These are phyloP conservation scores for Erysimum pusillum DNA, from an alignment of 441 rosid species.

Conservation along the genomic window DNA sequence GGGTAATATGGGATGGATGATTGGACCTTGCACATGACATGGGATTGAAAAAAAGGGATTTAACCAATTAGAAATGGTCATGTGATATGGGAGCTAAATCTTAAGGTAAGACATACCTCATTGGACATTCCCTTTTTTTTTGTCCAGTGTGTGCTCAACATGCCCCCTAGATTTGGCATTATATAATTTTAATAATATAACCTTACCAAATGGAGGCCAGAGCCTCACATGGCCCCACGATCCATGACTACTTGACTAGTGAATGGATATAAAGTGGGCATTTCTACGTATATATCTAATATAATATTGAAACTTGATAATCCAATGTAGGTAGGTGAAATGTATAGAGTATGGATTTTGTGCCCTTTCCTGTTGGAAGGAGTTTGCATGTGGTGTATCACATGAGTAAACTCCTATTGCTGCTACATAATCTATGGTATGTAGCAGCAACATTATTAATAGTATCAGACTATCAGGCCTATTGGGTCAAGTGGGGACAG, in stretches of 20 bases:
- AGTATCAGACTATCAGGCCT: conserved; percentile 31
- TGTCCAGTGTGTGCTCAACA: conserved; percentile 27
- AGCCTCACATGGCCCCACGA: conserved; percentile 48
- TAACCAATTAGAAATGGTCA: conserved; percentile 43
- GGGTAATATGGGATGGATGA: conserved; percentile 4
- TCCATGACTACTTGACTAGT: conserved; percentile 42
- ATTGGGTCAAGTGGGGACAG: conserved; percentile 43
- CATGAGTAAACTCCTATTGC: conserved; percentile 33
- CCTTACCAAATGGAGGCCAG: conserved; percentile 46
- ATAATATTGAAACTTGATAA: conserved; percentile 39
- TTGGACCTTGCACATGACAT: conserved; percentile 29
- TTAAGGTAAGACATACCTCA: conserved; percentile 39
- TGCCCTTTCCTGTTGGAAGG: conserved; percentile 30
- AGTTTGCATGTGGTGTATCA: conserved; percentile 41
- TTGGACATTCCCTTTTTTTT: conserved; percentile 40
- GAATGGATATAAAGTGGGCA: conserved; percentile 38
- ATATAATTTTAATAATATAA: conserved; percentile 24
- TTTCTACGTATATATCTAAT: no score
- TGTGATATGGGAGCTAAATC: conserved; percentile 48
- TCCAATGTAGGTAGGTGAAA: conserved; percentile 43
- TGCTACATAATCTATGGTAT: no score
- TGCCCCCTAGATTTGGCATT: conserved; percentile 47
- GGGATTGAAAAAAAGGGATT: conserved; percentile 7
- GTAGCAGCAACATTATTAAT: conserved; percentile 24
- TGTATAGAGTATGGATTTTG: conserved; percentile 40